Evolutionary conservation across 129 eudicot genomes (phyloP).

Genomic region (Logfia minima): DNA sequence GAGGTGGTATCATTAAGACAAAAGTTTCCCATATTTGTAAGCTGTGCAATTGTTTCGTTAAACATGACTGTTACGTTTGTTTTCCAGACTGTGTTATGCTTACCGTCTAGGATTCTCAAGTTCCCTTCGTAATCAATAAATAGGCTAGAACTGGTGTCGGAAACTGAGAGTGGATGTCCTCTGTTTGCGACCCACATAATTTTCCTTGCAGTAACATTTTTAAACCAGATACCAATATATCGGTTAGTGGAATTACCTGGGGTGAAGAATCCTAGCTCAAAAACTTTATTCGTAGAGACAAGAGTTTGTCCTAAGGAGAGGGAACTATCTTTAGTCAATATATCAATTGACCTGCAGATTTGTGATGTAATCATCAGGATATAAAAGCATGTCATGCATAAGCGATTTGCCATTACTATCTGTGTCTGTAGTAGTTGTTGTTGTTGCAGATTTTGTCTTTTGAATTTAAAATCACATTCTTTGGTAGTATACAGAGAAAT

Average conservation of each 20-base stretch:
- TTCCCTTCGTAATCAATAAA: background rate
- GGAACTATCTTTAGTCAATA: conserved; percentile 15
- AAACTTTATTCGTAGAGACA: conserved; percentile 18
- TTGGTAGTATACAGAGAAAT: background rate
- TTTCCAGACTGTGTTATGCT: background rate
- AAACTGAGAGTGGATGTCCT: conserved; percentile 18
- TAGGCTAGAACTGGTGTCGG: conserved; percentile 9
- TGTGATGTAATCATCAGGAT: background rate
- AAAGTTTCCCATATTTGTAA: background rate
- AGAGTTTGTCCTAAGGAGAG: conserved; percentile 21
- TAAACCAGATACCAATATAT: conserved; percentile 35
- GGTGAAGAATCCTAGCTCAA: conserved; percentile 37
- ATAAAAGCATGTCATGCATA: background rate
- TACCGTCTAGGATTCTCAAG: background rate
- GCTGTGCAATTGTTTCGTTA: background rate
- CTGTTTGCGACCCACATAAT: conserved; percentile 33
- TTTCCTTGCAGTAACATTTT: background rate
- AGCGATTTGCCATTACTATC: background rate
- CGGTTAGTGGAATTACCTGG: conserved; percentile 25
- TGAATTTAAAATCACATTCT: background rate
- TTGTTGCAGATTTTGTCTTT: background rate
- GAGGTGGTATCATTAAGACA: background rate
- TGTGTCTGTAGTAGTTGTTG: background rate
- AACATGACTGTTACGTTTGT: background rate
- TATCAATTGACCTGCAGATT: background rate